A percentile compares a stretch with the other conserved stretches of the same genome.
phyloP scores from a whole-genome alignment of 2,329 filamentous ascomycete species.

The Pestalotiopsis sp. region DNA sequence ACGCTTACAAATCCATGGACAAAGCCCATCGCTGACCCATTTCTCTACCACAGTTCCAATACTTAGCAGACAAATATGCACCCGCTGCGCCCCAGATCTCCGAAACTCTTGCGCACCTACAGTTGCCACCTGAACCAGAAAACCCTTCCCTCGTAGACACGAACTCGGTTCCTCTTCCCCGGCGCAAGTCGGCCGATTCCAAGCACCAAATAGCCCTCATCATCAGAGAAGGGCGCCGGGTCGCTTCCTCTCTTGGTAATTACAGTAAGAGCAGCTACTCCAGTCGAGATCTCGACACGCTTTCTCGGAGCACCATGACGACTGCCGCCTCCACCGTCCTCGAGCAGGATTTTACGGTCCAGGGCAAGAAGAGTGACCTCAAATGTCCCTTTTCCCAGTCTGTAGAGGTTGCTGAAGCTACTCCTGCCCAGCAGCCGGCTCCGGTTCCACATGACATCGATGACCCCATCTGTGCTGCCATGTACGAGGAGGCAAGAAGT shows the following conservation, averaged over 20 bases:
- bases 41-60: constrained; percentile 55
- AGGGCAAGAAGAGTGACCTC: constrained; percentile 77
- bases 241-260: constrained; percentile 52
- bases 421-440: constrained; percentile 34
- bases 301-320: constrained; percentile 51
- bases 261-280: constrained; percentile 54
- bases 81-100: constrained; percentile 66
- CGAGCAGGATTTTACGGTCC: constrained; percentile 89
- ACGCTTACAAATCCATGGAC: neutral
- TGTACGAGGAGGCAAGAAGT: constrained; percentile 62
- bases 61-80: constrained; percentile 69
- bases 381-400: constrained; percentile 73
- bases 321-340: constrained; percentile 67
- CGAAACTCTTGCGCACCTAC: constrained; percentile 67
- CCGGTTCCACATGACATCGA: constrained; percentile 49
- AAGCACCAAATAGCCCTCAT: constrained; percentile 64
- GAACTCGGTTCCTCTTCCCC: constrained; percentile 56
- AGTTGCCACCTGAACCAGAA: constrained; percentile 58
- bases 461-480: constrained; percentile 67
- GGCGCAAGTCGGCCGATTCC: constrained; percentile 45
- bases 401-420: constrained; percentile 23
- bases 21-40: neutral
- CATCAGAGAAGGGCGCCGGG: constrained; percentile 65
- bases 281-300: constrained; percentile 50
- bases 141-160: constrained; percentile 50